Conservation (phyloP, 176 grass and related monocot species). For the Elaeis guineensis region DNA sequence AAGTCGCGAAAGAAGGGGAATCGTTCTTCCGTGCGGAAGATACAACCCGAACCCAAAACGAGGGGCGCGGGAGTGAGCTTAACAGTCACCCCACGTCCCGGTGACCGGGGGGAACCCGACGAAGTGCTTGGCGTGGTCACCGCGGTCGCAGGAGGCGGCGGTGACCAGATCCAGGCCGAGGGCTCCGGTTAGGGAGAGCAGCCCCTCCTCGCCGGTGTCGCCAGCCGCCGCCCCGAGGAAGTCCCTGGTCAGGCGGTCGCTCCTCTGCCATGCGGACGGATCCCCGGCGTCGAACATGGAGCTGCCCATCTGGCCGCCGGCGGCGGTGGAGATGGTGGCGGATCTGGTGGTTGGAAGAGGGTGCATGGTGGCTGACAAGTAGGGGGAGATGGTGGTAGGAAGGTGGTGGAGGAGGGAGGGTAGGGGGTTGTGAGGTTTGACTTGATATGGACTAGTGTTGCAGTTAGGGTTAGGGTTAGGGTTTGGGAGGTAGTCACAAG, state of each 20-base stretch:
- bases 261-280: constrained; percentile 31
- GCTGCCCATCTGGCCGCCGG: constrained; percentile 6
- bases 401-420: constrained; percentile 19
- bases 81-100: constrained; percentile 28
- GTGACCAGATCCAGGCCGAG: constrained; percentile 20
- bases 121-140: not conserved
- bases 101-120: constrained; percentile 33
- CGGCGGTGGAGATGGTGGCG: not conserved
- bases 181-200: constrained; percentile 7
- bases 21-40: no score
- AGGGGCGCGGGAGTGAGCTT: not conserved
- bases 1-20: no score
- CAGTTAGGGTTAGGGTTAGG: constrained; percentile 24
- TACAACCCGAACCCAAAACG: no score
- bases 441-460: constrained; percentile 23
- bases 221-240: constrained; percentile 44
- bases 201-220: constrained; percentile 21
- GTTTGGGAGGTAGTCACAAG: not conserved
- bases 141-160: not conserved
- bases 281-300: constrained; percentile 25
- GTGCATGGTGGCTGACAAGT: constrained; percentile 26
- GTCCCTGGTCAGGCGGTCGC: constrained; percentile 53
- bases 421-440: constrained; percentile 22
- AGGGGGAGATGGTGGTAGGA: constrained; percentile 8
- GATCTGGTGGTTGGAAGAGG: constrained; percentile 11